Conservation (phyloP, 352 stramenopile species). For the Phytopythium aichiense region DNA sequence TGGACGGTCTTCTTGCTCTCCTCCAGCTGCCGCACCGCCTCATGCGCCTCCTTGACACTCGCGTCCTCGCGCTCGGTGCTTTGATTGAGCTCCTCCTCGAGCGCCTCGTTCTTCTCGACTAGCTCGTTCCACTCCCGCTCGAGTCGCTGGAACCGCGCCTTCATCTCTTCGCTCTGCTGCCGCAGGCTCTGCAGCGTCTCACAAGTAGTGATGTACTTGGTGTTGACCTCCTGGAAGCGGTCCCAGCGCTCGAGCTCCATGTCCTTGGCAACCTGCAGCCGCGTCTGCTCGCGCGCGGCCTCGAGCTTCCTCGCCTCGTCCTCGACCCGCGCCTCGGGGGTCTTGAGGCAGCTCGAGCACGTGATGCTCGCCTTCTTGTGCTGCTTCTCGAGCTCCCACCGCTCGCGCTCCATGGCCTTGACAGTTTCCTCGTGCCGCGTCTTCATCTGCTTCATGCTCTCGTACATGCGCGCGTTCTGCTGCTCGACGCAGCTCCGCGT, state of each 20-base stretch:
- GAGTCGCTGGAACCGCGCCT: slow-evolving; percentile 15
- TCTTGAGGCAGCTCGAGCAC: slow-evolving; percentile 51
- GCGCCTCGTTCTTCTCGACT: slow-evolving; percentile 21
- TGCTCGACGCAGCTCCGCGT: slow-evolving; percentile 30
- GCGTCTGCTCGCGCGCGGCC: slow-evolving; percentile 43
- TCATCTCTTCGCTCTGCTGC: slow-evolving; percentile 19
- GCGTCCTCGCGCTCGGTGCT: slow-evolving; percentile 16
- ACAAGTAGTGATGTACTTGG: slow-evolving; percentile 58
- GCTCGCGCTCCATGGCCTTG: slow-evolving; percentile 47
- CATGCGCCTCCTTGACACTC: slow-evolving; percentile 6
- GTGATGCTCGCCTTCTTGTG: slow-evolving; percentile 43
- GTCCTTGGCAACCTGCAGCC: slow-evolving; percentile 40
- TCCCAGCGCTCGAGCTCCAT: slow-evolving; percentile 67
- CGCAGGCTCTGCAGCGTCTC: slow-evolving; percentile 32
- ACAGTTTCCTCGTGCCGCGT: slow-evolving; percentile 35
- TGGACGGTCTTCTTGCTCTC: slow-evolving; percentile 57
- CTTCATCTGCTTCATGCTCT: slow-evolving; percentile 46
- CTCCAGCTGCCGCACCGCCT: slow-evolving; percentile 24
- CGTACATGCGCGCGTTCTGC: slow-evolving; percentile 44
- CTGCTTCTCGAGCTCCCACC: slow-evolving; percentile 62
- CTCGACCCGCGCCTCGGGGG: slow-evolving; percentile 38
- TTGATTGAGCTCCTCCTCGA: slow-evolving; percentile 22
- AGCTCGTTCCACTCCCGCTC: slow-evolving; percentile 32
- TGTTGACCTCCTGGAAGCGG: slow-evolving; percentile 60
- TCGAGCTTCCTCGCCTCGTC: slow-evolving; percentile 37